Evolutionary conservation across 257 asterid species (phyloP).

Genomic region (Misopates orontium): DNA sequence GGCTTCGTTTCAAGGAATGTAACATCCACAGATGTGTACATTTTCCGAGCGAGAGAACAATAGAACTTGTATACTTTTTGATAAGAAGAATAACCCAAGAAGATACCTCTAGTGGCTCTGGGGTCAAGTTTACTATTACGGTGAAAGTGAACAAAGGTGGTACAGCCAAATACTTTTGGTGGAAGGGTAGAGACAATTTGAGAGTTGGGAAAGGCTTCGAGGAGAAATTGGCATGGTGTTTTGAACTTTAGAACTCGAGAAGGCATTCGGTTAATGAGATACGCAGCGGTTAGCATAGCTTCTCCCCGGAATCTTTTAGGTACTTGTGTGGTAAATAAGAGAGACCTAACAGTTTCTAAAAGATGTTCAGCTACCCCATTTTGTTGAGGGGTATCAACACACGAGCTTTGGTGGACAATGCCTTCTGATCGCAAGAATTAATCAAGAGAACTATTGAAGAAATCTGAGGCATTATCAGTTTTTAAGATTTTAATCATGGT

Average conservation of each 20-base stretch:
- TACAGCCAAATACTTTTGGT: not conserved
- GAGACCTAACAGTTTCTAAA: not conserved
- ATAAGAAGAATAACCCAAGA: not conserved
- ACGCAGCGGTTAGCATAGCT: not conserved
- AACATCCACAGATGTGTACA: not conserved
- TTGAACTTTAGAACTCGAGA: not conserved
- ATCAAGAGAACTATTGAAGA: not conserved
- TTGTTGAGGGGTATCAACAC: not conserved
- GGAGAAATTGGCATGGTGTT: not conserved
- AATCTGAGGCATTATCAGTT: slow-evolving; percentile 6
- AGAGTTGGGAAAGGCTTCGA: not conserved
- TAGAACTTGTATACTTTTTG: not conserved
- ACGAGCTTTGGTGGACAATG: slow-evolving; percentile 3
- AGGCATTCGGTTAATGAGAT: not conserved
- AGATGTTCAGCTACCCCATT: not conserved
- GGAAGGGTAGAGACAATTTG: not conserved
- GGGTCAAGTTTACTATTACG: not conserved
- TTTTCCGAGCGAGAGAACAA: too few relatives aligned
- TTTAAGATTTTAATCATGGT: not conserved
- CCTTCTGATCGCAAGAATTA: not conserved
- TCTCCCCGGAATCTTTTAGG: slow-evolving; percentile 16
- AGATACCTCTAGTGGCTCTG: too few relatives aligned
- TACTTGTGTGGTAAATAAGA: not conserved
- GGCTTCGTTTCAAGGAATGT: too few relatives aligned
- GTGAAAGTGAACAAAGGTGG: not conserved